Evolutionary conservation across 257 asterid species (phyloP), one percentile per base, ranked within the genome.

Genomic region (Scutellaria minor): DNA sequence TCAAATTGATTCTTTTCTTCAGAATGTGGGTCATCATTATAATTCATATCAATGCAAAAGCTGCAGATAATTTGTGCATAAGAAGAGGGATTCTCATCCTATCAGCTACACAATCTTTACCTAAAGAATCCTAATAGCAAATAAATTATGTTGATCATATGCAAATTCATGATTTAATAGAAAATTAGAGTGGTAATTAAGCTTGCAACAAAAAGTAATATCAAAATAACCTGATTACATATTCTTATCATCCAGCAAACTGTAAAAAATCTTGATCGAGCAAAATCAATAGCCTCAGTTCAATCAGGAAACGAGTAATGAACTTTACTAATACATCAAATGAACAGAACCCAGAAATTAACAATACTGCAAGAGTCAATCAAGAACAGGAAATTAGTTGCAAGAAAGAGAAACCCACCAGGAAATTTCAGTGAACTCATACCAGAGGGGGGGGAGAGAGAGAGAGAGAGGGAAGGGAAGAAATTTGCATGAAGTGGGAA

Each of bases 401-500:
- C 18, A 22, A 69, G 66, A 41, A 62, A 62, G 51, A 42, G 8
- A 56, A 41, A 42, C 12, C 55, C 65, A 44, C 9, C 58, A 15
- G 48, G 39, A 37, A 31, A 31, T 31, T 31, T 31, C 22, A 54
- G 9, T 41, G 2, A 6, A 14, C 40, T 15, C 8, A 31, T 14
- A 20, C 41, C 58, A 20, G 58, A 37, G 54, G 9, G 13, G 50
- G n/a, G 48, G 6, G 57, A 2, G 2, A 24, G 27, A 24, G 27
- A 24, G 1, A 24, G 27, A 24, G 48, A 9, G 57, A 2, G 2
- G 2, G 27, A 24, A 1, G 2, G 54, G 75, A 50, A 44, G 73
- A 7, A 72, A 59, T 71, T 59, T 71, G 81, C 77, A 70, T 77
- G 68, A 42, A 55, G 42, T 18, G 53, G 53, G 64, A 64, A 70